Evolutionary conservation across 1,139 yeast genomes (phyloP), one percentile per base, ranked within the genome.

Genomic region (Arxiozyma slooffiae): DNA sequence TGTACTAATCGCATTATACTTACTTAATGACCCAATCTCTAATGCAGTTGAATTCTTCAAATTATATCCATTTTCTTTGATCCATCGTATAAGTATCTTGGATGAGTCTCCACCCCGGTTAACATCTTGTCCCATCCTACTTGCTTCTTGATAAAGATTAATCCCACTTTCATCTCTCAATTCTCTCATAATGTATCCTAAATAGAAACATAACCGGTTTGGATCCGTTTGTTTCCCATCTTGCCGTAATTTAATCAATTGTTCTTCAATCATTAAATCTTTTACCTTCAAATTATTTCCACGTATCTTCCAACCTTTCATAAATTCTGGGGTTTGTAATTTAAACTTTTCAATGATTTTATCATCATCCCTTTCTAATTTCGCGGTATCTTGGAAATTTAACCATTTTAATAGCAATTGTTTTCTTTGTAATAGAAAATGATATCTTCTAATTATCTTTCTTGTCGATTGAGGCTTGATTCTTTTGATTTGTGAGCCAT

Each of bases 101-200:
- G 96, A 88, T 0, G 96, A 86, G 65, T 90, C 97, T 1, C 96
- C 96, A 0, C 97, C 97, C 55, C 97, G 69, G 46, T 75, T 75
- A 1, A 69, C 67, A 53, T 80, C 79, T 60, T 90, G 97, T 0
- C 97, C 97, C 48, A 82, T 79, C 0, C 85, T 78, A 1, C 96
- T 87, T 0, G 97, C 97, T n/a, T 75, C 70, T 61, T 90, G 97
- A 64, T 90, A 90, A 7, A 79, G 77, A 52, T 78, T 74, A 2
- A 87, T 65, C 0, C 95, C 95, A 1, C 95, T 95, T 48, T 80
- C 70, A 48, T 69, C 73, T 9, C 71, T 69, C 3, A 82, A 74
- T 62, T 85, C 89, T 1, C 74, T 74, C 58, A 80, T 84, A 9
- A 82, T 80, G 56, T 67, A 74, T 1, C 77, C 88, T 48, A 79